A percentile compares a stretch with the other conserved stretches of the same genome.
phyloP scores from a whole-genome alignment of 2,329 filamentous ascomycete genomes.

The Lizonia empirigonia region DNA sequence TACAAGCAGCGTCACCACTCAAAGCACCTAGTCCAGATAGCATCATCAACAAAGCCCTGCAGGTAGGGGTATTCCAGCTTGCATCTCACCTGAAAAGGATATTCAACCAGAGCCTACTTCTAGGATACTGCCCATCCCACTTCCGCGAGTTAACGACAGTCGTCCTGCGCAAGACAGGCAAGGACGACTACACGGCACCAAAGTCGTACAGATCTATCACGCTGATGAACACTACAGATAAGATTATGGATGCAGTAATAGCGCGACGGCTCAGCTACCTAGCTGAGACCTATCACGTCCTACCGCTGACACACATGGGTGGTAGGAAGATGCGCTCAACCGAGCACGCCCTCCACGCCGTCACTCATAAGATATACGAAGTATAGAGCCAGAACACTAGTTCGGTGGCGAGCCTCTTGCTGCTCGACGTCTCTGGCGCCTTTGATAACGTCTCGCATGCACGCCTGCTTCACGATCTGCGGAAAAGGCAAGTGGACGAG shows the following conservation, averaged over 20 bases:
- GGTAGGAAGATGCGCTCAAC: too few relatives aligned
- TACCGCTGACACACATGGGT: constrained; percentile 26
- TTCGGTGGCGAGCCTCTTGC: constrained; percentile 37
- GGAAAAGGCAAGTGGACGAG: not conserved
- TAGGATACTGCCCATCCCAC: too few relatives aligned
- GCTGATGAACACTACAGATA: too few relatives aligned
- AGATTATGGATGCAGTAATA: too few relatives aligned
- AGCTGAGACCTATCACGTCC: constrained; percentile 27
- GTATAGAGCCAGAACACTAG: constrained; percentile 21
- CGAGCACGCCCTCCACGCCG: not conserved
- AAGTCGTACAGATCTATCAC: too few relatives aligned
- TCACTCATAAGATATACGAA: constrained; percentile 2
- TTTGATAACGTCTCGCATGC: not conserved
- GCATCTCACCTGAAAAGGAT: too few relatives aligned
- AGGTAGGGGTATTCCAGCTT: too few relatives aligned
- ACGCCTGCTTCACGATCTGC: not conserved
- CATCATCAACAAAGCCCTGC: too few relatives aligned
- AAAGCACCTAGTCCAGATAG: constrained; percentile 34
- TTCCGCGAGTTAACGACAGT: too few relatives aligned
- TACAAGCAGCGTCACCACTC: constrained; percentile 8
- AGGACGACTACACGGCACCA: too few relatives aligned
- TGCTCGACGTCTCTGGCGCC: constrained; percentile 42
- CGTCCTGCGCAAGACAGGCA: too few relatives aligned
- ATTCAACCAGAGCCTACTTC: too few relatives aligned
- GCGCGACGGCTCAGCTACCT: constrained; percentile 23